Evolutionary conservation across 371 early-diverging fungal genomes (phyloP).

Genomic region (Thermomucor indicae-seudaticae): DNA sequence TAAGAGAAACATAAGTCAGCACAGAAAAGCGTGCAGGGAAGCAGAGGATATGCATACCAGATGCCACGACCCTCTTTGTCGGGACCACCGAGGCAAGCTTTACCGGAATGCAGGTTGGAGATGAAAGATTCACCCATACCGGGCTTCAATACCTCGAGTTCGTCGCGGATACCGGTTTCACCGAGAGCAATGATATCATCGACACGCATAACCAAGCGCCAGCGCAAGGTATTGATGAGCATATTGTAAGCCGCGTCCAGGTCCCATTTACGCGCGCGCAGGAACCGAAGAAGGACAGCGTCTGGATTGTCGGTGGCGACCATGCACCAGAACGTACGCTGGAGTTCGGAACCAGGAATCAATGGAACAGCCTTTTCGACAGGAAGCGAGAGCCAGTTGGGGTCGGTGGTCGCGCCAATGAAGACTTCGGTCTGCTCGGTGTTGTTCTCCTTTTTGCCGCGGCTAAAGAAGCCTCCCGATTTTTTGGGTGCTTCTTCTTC

Average conservation of each 20-base stretch:
- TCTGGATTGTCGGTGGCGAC: constrained; percentile 62
- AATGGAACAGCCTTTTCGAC: constrained; percentile 36
- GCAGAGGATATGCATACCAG: constrained; percentile 47
- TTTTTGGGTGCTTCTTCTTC: constrained; percentile 11
- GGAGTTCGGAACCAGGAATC: constrained; percentile 34
- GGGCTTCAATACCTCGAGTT: constrained; percentile 37
- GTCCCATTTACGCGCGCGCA: constrained; percentile 74
- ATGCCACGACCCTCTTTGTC: constrained; percentile 47
- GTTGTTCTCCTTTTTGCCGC: constrained; percentile 32
- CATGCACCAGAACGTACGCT: constrained; percentile 48
- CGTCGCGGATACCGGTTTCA: constrained; percentile 35
- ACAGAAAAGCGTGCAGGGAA: not conserved
- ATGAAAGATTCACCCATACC: constrained; percentile 33
- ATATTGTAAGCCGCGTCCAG: constrained; percentile 55
- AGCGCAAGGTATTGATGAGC: constrained; percentile 53
- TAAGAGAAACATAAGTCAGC: constrained; percentile 10
- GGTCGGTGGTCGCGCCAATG: constrained; percentile 47
- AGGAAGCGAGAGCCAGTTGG: constrained; percentile 29
- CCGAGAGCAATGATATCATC: constrained; percentile 44
- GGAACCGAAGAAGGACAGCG: constrained; percentile 55
- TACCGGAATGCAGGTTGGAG: constrained; percentile 39
- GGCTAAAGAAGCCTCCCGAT: constrained; percentile 21
- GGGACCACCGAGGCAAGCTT: constrained; percentile 46
- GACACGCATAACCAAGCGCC: constrained; percentile 54
- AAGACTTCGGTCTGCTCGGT: constrained; percentile 19